A percentile compares a stretch with the other conserved stretches of the same genome.
Conservation (phyloP, 192 early-diverging fungal species). For the Backusella macrospora region DNA sequence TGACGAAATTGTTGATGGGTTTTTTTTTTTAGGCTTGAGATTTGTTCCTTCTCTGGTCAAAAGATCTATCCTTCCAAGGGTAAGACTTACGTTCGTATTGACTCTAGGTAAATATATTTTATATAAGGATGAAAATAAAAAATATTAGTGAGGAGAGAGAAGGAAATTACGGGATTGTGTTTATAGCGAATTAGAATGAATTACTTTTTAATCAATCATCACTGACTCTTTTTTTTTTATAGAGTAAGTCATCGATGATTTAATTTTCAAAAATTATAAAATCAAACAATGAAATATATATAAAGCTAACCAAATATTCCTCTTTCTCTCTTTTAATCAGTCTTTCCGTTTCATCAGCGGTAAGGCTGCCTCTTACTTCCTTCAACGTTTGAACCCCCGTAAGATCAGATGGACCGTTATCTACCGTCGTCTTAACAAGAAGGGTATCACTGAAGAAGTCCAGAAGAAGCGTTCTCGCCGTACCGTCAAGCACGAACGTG, state of each 20-base stretch:
- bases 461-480: too few relatives aligned
- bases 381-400: conserved; percentile 96
- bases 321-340: conserved; percentile 39
- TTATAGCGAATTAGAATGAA: background rate
- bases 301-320: background rate
- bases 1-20: conserved; percentile 19
- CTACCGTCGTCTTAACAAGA: too few relatives aligned
- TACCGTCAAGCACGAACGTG: too few relatives aligned
- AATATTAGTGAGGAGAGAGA: background rate
- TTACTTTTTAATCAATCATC: background rate
- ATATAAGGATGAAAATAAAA: background rate
- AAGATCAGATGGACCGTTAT: conserved; percentile 99
- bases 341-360: conserved; percentile 96
- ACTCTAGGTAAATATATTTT: conserved; percentile 78
- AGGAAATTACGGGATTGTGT: background rate
- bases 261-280: conserved; percentile 3
- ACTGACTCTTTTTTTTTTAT: background rate
- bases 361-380: conserved; percentile 96
- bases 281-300: background rate
- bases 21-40: conserved; percentile 70
- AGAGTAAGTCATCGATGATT: background rate
- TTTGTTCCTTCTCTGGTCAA: conserved; percentile 96
- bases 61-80: conserved; percentile 99
- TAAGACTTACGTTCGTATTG: too few relatives aligned
- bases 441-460: too few relatives aligned